phyloP scores from a whole-genome alignment of 331 rosid species.

The Quercus lobata region DNA sequence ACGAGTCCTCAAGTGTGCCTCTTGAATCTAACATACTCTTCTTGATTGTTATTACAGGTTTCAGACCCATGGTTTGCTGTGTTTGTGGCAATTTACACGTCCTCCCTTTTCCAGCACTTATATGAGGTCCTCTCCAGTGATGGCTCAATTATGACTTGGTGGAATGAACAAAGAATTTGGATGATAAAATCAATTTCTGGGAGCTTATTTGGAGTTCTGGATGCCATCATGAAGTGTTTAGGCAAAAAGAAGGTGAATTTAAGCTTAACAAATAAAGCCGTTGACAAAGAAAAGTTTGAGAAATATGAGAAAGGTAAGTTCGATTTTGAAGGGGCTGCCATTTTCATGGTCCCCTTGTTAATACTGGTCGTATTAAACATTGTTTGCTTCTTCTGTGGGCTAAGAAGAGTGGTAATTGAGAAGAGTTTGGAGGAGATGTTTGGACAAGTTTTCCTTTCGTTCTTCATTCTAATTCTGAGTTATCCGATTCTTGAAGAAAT shows the following conservation, averaged over 20 bases:
- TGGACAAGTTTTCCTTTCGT: conserved; percentile 35
- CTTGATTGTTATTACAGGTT: background rate
- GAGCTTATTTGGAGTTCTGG: conserved; percentile 21
- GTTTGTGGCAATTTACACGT: conserved; percentile 15
- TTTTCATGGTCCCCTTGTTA: conserved; percentile 41
- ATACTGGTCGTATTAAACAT: conserved; percentile 23
- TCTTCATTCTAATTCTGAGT: conserved; percentile 25
- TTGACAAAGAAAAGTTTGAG: conserved; percentile 37
- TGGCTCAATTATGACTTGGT: conserved; percentile 34
- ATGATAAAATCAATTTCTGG: conserved; percentile 24
- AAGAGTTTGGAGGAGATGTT: conserved; percentile 35
- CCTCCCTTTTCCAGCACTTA: conserved; percentile 32
- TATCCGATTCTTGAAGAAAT: conserved; percentile 41
- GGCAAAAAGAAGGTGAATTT: conserved; percentile 25
- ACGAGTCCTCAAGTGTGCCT: background rate
- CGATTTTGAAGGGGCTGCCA: conserved; percentile 40
- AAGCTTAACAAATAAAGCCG: conserved; percentile 35
- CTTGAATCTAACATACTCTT: background rate
- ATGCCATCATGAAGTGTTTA: conserved; percentile 19
- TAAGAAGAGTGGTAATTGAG: conserved; percentile 23
- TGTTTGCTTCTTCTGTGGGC: conserved; percentile 33
- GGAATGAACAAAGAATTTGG: conserved; percentile 51
- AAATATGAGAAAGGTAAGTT: conserved; percentile 45
- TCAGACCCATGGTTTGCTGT: conserved; percentile 37
- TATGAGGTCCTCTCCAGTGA: conserved; percentile 31